Base-by-base conservation (phyloP, 257 asterid genomes). In the Anisodus acutangulus region DNA sequence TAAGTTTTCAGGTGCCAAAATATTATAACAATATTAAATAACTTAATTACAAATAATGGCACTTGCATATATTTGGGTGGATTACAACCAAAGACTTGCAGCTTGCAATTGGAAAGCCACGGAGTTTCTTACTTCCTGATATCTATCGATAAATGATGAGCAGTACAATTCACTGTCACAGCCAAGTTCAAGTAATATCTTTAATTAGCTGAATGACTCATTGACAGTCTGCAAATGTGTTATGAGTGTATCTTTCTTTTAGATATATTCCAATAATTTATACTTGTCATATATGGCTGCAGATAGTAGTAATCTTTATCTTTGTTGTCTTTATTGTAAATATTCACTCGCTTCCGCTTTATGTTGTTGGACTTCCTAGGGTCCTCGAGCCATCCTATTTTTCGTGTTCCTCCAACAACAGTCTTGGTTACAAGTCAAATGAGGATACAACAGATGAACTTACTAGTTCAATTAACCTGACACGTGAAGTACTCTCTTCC, bases 361-460 rank as follows among this genome's bases (percentile, higher is more conserved):
- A 79, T 81, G 19, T 55, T 59, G 62, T 67, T 85, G 78, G 79
- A 41, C 39, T 66, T 72, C 31, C 12, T 88, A 93, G 97, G 85
- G 91, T 85, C n/a, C 64, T 90, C 60, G 90, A 83, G 9, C 88
- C 89, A 2, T 84, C 88, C 22, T 55, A 89, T 11, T 74, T 78
- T 49, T 31, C 78, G 2, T 43, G 31, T 43, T 80, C 39, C 6
- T 51, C 86, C 26, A 80, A 81, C 54, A 80, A 83, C 45, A 35
- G 83, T 60, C 54, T 71, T 78, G 84, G 74, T 0, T 53, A 64
- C 57, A 80, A 78, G 51, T 13, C 83, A 47, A 85, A 49, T n/a
- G 83, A 54, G 41, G 88, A 85, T 57, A 64, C 54, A 26, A 74
- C 62, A 6, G 80, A 64, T 69, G 88, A 87, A 76, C 81, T 57